Evolutionary conservation across 2,329 filamentous ascomycete species (phyloP), one percentile per base, ranked within the genome.

Genomic region (Fusarium setosum): DNA sequence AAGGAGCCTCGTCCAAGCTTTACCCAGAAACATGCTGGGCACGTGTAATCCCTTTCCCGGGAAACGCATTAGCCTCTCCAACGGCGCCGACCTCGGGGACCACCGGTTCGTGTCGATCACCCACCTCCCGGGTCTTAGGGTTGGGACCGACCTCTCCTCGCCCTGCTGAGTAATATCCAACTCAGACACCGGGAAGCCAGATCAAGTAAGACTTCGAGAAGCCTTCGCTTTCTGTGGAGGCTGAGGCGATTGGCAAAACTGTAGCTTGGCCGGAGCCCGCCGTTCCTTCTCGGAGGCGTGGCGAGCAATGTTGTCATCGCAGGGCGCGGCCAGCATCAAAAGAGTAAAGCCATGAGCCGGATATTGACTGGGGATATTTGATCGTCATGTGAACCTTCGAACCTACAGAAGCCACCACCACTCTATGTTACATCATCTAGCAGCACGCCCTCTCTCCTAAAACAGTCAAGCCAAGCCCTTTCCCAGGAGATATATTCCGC

Each of bases 401-500:
- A 26, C 40, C 20, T 29, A 24, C 29, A 54, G 23, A 24, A 29
- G 21, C 40, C 23, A 53, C 41, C 15, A 34, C 18, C 49, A 55
- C 23, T 42, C 37, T 58, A 32, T 45, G 51, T 67, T 32, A 51
- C 57, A 45, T n/a, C 45, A 54, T 59, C 51, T 52, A 65, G 50
- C 51, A 37, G 38, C 56, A 59, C 63, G 49, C 51, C 20, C 37
- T 12, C 47, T 38, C 44, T 47, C 44, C 44, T 18, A 47, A 34
- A 59, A 41, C 50, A 32, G n/a, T 47, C 60, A 38, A 52, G 12
- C 26, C 26, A 29, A 61, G 48, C 41, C 60, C 49, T 44, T n/a
- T 44, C 56, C 52, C 56, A 61, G 65, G 53, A 48, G 47, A 54
- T 57, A 44, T 45, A 62, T 55, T 54, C 61, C 65, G 62, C 55